Base-by-base conservation (phyloP, 306 rosid genomes). In the Lathyrus sativus region DNA sequence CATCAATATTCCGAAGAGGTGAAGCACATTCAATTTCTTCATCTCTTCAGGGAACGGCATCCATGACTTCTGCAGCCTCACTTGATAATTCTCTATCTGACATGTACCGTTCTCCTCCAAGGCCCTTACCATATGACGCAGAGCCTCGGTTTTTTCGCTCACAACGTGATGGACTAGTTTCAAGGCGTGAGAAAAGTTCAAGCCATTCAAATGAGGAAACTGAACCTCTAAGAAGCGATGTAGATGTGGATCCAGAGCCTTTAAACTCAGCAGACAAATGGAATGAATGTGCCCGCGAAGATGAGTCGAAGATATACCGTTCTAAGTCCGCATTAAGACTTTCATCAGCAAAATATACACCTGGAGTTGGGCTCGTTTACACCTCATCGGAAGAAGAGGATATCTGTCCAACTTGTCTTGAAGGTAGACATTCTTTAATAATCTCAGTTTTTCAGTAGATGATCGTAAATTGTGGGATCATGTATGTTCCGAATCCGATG, bases 331-430 rank as follows among this genome's bases (percentile, higher is more conserved):
- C 86, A 6, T 44, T 85, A 14, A 93, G 66, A 75, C 67, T 88
- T 49, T 83, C 90, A 66, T 81, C 87, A 0, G 74, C 91, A 62
- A 90, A 88, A 74, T 77, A 80, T 77, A 61, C 83, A 22, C 12
- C 82, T 59, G 91, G 83, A 56, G 77, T 65, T 62, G 91, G 82
- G 55, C 80, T 70, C 15, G 42, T 81, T 35, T 85, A 85, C 76
- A 71, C 83, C 29, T 81, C 95, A 37, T 67, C 92, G 0, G 98
- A 93, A 76, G 98, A 93, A 2, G 98, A 93, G 78, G 98, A 90
- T 81, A 82, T 86, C 45, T 93, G 98, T 70, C 98, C 98, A 45
- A 93, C 98, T 5, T 93, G 98, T 76, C 98, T 93, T 77, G 98
- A 93, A 85, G 98, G 98, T 93, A 73, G 50, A 73, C 2, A 29